Base-by-base conservation (phyloP, 2,329 filamentous ascomycete species). In the Pezicula radicicola region DNA sequence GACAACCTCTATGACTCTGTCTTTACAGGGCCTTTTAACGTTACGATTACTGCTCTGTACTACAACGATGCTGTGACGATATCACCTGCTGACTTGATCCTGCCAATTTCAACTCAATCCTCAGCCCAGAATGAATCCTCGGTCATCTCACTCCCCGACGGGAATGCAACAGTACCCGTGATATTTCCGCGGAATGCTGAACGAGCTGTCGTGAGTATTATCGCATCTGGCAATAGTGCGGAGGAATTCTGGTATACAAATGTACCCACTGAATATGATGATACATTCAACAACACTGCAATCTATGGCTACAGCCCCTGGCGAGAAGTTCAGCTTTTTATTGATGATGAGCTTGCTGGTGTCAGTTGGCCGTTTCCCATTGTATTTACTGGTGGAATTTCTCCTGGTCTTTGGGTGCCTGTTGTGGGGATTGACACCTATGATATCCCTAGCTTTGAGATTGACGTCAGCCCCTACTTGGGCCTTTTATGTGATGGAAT, bases 211-310 rank as follows among this genome's bases (percentile, higher is more conserved):
- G 80, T 92, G 49, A 84, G 86, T 1, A 77, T 93, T 18, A 81
- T 86, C 8, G 87, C 89, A 6, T 89, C 84, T 56, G 89, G 87
- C 1, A 89, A 93, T 65, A 77, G 77, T 1, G 71, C 75, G n/a
- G 89, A 93, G 70, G 89, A 93, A 66, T 92, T 91, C 61, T 93
- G 89, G 88, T 92, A 85, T 81, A 81, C 77, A 50, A 91, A 92
- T 63, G 83, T 90, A 1, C 80, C 85, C 1, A 77, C 83, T 35
- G 79, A 78, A 10, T 80, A 84, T 57, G 73, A 72, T 2, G 56
- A 75, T 27, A 76, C 78, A 2, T 91, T 91, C 63, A 75, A 77
- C 1, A 81, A 79, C 12, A 66, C 69, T 1, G 46, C 51, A 15
- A 72, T 89, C 0, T 80, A 80, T 18, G 88, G 86, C 0, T 81